Evolutionary conservation across 345 rosid species (phyloP), one percentile per base, ranked within the genome.

Genomic region (Bretschneidera sinensis): DNA sequence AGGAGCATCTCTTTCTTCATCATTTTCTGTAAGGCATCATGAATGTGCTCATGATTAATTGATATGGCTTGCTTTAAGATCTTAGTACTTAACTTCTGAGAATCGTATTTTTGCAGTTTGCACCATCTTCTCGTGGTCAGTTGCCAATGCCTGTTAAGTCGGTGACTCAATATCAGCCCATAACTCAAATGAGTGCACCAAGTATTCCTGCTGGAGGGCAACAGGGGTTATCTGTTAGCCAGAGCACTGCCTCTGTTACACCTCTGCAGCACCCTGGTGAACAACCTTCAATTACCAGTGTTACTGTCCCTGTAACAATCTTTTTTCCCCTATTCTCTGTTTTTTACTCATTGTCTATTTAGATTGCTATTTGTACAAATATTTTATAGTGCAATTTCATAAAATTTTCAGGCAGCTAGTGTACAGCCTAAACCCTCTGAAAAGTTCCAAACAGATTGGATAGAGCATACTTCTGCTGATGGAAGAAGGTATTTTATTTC

Each of bases 401-500:
- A 31, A 60, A 69, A 63, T 64, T 78, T n/a, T 60, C 75, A 84
- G 87, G 76, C 66, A 55, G 45, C 69, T 57, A 48, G 21, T 48
- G 21, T 67, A 59, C 83, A 74, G 70, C 81, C 73, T 57, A 78
- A 69, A 60, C 71, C 84, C 51, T 45, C 68, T 31, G 78, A 68
- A 65, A 82, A 59, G 68, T 74, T 66, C 48, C 61, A 54, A 63
- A 76, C 82, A 53, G 91, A 90, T 64, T 94, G 99, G 99, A 76
- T 78, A 64, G 97, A 90, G 76, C 99, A 94, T 74, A 66, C 74
- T 28, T 81, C 92, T 76, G 79, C 86, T 17, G 86, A 82, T 74
- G 96, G 99, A 74, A 82, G 82, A 76, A 88, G 83, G 99, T 94
- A 79, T 64, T 54, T 59, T 48, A 6, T 14, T 48, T 45, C 49